Evolutionary conservation across 768 basidiomycete species (phyloP).

Genomic region (Rhodotorula toruloides): DNA sequence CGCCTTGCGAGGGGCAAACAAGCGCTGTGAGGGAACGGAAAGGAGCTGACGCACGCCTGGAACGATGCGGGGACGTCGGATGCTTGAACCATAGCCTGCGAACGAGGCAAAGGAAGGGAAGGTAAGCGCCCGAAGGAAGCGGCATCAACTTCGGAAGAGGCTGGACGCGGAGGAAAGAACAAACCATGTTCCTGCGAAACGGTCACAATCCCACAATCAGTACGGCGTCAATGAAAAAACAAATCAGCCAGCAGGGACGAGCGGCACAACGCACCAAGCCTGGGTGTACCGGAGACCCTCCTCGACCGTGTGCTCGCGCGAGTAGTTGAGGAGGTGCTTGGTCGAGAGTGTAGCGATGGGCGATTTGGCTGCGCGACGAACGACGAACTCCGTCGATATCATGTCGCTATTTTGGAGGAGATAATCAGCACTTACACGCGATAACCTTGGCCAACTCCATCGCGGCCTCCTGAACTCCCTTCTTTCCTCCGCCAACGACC

Average conservation of each 20-base stretch:
- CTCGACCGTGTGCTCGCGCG: conserved; percentile 62
- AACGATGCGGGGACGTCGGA: conserved; percentile 43
- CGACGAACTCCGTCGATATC: background rate
- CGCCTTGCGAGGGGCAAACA: too few species aligned
- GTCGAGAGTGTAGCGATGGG: conserved; percentile 72
- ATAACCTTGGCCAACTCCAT: conserved; percentile 63
- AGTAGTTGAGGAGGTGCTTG: conserved; percentile 71
- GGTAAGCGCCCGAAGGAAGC: too few species aligned
- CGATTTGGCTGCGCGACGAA: conserved; percentile 53
- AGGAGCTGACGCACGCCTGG: conserved; percentile 24
- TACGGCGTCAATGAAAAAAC: background rate
- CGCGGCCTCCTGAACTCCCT: conserved; percentile 63
- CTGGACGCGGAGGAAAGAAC: background rate
- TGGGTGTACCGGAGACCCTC: conserved; percentile 34
- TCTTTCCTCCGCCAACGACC: conserved; percentile 61
- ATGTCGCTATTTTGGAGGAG: background rate
- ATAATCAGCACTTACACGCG: conserved; percentile 46
- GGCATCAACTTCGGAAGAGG: conserved; percentile 30
- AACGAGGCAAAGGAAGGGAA: conserved; percentile 6
- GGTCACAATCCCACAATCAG: background rate
- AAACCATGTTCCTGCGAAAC: too few species aligned
- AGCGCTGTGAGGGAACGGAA: background rate
- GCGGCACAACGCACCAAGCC: conserved; percentile 18
- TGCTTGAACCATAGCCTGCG: conserved; percentile 53
- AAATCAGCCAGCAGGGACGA: too few species aligned